Evolutionary conservation across 2,329 filamentous ascomycete genomes (phyloP).

Genomic region (Ilyonectria robusta): DNA sequence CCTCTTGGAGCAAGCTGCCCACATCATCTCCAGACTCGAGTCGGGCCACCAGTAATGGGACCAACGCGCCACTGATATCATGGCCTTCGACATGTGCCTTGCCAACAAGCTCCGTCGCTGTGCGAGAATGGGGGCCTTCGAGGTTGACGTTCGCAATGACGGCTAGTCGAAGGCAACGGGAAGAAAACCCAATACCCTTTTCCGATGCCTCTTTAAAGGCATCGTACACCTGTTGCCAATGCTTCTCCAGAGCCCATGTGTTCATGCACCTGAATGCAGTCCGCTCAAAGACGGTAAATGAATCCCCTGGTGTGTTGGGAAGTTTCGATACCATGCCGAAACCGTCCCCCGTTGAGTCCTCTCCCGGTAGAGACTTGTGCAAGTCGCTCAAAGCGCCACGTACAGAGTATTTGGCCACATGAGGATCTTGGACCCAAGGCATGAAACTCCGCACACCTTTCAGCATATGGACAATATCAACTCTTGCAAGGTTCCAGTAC

Average conservation of each 20-base stretch:
- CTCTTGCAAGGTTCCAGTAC: conserved; percentile 51
- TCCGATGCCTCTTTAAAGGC: conserved; percentile 53
- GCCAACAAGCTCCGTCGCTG: conserved; percentile 57
- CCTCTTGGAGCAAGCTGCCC: conserved; percentile 45
- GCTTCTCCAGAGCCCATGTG: conserved; percentile 51
- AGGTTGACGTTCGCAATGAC: conserved; percentile 59
- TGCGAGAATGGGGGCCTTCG: conserved; percentile 46
- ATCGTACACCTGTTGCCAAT: conserved; percentile 51
- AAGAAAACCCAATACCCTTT: conserved; percentile 53
- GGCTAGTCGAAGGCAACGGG: conserved; percentile 62
- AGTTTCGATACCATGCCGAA: conserved; percentile 29
- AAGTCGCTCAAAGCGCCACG: conserved; percentile 38
- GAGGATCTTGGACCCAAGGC: conserved; percentile 43
- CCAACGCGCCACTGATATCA: conserved; percentile 58
- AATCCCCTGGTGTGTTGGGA: conserved; percentile 40
- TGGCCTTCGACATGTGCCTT: conserved; percentile 57
- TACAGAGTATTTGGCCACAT: conserved; percentile 38
- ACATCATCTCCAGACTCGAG: conserved; percentile 53
- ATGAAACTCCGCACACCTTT: conserved; percentile 46
- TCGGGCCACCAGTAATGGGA: conserved; percentile 56
- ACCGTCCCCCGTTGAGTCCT: conserved; percentile 15
- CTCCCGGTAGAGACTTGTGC: conserved; percentile 40
- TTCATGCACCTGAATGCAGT: conserved; percentile 55
- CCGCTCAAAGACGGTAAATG: conserved; percentile 40
- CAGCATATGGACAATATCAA: conserved; percentile 44